Conservation (phyloP, 176 grass and related monocot genomes). For the Oryza officinalis region DNA sequence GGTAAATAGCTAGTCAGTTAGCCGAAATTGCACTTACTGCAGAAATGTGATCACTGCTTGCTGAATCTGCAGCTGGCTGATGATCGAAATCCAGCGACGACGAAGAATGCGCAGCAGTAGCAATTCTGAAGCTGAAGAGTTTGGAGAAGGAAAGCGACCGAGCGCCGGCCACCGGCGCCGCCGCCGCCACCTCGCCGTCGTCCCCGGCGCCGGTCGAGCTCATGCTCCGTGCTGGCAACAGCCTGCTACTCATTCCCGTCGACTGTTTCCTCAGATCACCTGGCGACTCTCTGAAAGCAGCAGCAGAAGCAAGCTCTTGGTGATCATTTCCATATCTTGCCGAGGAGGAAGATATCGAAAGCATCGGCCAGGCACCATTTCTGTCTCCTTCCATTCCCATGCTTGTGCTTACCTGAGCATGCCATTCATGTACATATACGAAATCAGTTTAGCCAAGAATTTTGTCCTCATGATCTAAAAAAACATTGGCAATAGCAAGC, state of each 20-base stretch:
- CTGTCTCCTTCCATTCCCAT: not conserved
- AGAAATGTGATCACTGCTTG: not conserved
- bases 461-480: not conserved
- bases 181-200: not conserved
- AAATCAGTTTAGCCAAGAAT: not conserved
- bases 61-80: not conserved
- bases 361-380: constrained; percentile 39
- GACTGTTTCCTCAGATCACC: not conserved
- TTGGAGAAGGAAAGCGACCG: constrained; percentile 57
- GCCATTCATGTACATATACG: not conserved
- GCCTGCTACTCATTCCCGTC: constrained; percentile 29
- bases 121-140: constrained; percentile 43
- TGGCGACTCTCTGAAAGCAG: constrained; percentile 14
- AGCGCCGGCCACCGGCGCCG: not conserved
- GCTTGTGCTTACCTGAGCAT: not conserved
- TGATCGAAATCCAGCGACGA: not conserved
- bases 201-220: constrained; percentile 10
- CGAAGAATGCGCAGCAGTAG: not conserved
- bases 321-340: constrained; percentile 25
- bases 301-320: constrained; percentile 36
- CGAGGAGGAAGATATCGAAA: not conserved
- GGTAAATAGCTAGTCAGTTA: not conserved
- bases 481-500: not conserved
- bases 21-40: not conserved
- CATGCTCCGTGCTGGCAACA: constrained; percentile 54